phyloP scores from a whole-genome alignment of 345 rosid genomes.

The Euphorbia pulcherrima region DNA sequence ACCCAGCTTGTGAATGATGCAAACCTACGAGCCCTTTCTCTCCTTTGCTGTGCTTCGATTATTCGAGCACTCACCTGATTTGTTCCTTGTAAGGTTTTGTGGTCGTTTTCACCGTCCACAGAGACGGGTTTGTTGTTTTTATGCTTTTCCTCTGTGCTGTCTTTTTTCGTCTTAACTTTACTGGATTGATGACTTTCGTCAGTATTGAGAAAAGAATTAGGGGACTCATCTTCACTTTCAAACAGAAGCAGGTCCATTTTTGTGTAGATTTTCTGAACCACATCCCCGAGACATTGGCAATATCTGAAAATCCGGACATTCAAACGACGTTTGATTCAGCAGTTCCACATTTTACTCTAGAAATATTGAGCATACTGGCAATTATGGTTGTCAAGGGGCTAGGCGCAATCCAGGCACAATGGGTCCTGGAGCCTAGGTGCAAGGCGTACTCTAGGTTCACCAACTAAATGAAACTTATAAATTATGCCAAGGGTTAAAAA shows the following conservation, averaged over 20 bases:
- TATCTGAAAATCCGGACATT: conserved; percentile 48
- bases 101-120: conserved; percentile 29
- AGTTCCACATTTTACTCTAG: background rate
- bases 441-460: too few relatives aligned
- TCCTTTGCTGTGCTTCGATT: conserved; percentile 58
- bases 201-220: conserved; percentile 49
- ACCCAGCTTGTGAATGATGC: conserved; percentile 76
- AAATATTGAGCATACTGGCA: background rate
- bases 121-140: conserved; percentile 25
- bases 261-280: conserved; percentile 55
- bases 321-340: conserved; percentile 11
- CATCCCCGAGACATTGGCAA: conserved; percentile 49
- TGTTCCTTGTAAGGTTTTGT: conserved; percentile 22
- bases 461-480: too few relatives aligned
- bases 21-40: conserved; percentile 79
- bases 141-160: conserved; percentile 29
- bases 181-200: conserved; percentile 65
- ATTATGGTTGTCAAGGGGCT: too few relatives aligned
- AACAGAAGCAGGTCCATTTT: conserved; percentile 75
- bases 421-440: too few relatives aligned
- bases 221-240: conserved; percentile 53
- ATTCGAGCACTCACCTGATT: conserved; percentile 39
- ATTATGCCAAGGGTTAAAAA: too few relatives aligned
- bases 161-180: conserved; percentile 32
- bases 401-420: too few relatives aligned